These are phyloP conservation scores for Calycina herbarum DNA, from an alignment of 2,329 filamentous ascomycete genomes.

Conservation along the genomic window DNA sequence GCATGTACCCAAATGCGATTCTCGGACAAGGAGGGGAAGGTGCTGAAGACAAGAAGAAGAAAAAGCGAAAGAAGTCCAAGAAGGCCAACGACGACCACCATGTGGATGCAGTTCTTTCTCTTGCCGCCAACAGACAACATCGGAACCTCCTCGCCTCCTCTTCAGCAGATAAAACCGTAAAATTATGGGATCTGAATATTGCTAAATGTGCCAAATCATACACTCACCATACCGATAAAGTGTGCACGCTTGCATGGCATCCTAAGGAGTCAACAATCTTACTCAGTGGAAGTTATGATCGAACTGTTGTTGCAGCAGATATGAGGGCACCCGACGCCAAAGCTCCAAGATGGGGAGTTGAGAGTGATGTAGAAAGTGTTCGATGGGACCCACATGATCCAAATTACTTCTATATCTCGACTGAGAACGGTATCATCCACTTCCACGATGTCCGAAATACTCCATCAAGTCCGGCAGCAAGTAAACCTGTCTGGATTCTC, in stretches of 20 bases:
- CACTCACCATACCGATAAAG: slow-evolving; percentile 93
- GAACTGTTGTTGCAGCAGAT: slow-evolving; percentile 89
- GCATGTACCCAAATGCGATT: slow-evolving; percentile 97
- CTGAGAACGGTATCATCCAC: slow-evolving; percentile 87
- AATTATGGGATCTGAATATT: slow-evolving; percentile 95
- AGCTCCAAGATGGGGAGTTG: slow-evolving; percentile 84
- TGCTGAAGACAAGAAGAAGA: slow-evolving; percentile 65
- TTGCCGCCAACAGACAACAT: slow-evolving; percentile 90
- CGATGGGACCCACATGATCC: slow-evolving; percentile 90
- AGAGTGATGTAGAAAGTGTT: slow-evolving; percentile 91
- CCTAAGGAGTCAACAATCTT: slow-evolving; percentile 82
- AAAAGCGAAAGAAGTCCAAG: slow-evolving; percentile 87
- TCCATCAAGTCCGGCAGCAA: slow-evolving; percentile 68
- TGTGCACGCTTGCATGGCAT: slow-evolving; percentile 95
- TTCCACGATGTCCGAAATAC: slow-evolving; percentile 84
- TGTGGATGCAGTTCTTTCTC: slow-evolving; percentile 87
- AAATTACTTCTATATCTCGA: slow-evolving; percentile 94
- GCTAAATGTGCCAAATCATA: slow-evolving; percentile 94
- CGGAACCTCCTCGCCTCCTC: slow-evolving; percentile 92
- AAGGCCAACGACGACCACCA: slow-evolving; percentile 91
- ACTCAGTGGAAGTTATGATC: slow-evolving; percentile 91
- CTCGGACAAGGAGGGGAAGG: slow-evolving; percentile 67
- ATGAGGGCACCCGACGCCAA: slow-evolving; percentile 90
- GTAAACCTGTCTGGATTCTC: slow-evolving; percentile 88
- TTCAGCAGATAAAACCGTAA: slow-evolving; percentile 95